Evolutionary conservation across 768 basidiomycete genomes (phyloP).

Genomic region (Royoungia palumana): DNA sequence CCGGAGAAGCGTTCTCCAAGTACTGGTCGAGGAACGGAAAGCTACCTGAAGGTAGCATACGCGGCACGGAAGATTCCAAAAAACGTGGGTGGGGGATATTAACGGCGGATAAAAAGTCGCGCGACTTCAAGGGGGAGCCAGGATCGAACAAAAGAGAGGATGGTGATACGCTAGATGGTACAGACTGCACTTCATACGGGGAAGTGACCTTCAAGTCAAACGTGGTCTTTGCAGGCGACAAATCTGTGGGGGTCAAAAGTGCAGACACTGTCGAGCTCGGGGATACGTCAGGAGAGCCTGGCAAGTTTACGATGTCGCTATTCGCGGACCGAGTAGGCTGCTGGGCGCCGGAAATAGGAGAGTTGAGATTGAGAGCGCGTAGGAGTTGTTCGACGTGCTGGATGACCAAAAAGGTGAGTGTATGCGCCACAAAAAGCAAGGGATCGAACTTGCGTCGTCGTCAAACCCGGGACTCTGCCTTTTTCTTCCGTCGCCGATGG

Average conservation of each 20-base stretch:
- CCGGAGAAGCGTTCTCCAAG: constrained; percentile 40
- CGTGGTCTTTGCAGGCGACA: constrained; percentile 57
- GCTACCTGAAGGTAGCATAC: constrained; percentile 21
- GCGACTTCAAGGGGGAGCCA: constrained; percentile 36
- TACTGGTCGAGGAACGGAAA: constrained; percentile 55
- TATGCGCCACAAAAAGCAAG: constrained; percentile 23
- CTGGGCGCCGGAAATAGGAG: constrained; percentile 55
- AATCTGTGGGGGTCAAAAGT: constrained; percentile 70
- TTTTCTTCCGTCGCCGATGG: constrained; percentile 79
- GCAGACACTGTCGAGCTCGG: constrained; percentile 70
- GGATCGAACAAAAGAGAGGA: constrained; percentile 44
- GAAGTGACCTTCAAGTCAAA: constrained; percentile 56
- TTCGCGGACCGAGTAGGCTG: constrained; percentile 43
- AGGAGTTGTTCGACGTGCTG: constrained; percentile 81
- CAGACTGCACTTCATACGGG: constrained; percentile 44
- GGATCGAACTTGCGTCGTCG: constrained; percentile 37
- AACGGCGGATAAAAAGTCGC: constrained; percentile 27
- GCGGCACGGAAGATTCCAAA: constrained; percentile 16
- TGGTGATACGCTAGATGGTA: constrained; percentile 29
- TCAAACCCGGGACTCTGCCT: constrained; percentile 55
- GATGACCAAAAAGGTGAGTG: constrained; percentile 24
- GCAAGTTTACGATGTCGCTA: constrained; percentile 36
- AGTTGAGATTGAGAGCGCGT: constrained; percentile 75
- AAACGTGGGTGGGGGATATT: constrained; percentile 27
- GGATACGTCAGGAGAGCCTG: constrained; percentile 66